Evolutionary conservation across 2,329 filamentous ascomycete species (phyloP), one percentile per base, ranked within the genome.

Genomic region (Verticillium longisporum): DNA sequence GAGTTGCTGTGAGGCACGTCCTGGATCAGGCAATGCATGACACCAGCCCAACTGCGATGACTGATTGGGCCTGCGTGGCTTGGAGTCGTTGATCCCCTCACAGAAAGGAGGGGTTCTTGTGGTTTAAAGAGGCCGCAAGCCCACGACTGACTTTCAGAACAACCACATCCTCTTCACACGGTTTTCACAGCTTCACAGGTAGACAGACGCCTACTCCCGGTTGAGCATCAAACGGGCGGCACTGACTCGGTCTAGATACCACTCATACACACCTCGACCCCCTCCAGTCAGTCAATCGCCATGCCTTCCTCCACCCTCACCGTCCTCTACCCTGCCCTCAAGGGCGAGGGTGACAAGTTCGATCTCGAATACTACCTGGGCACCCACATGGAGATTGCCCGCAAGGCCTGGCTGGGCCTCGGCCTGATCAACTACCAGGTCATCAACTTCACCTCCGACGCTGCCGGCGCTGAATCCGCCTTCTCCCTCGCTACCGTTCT

Each of bases 301-400:
- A 53, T 53, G 45, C 18, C 45, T 53, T 53, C 63, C 33, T 57
- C 6, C 71, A 63, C 65, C 62, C 45, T 70, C 59, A 68, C 68
- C 34, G 68, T 76, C 33, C 60, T 77, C 53, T 83, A 82, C 68
- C 77, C 78, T 4, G 68, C 71, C 56, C 45, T 53, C 4, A n/a
- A 53, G 74, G 70, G n/a, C 66, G 69, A 41, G 71, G 70, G 62
- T 10, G 45, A 53, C 45, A 53, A 53, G 45, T 83, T 82, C 71
- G 69, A 83, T 70, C 70, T 80, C 65, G 72, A 79, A 37, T 83
- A 82, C 74, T 83, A 81, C 67, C 66, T 80, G 41, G 60, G 66
- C 3, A 74, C 64, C 21, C 80, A 83, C 72, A 78, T 83, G 75
- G 21, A 53, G 45, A 53, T 53, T 53, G 45, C 45, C 7, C 45